These are phyloP conservation scores for Inga laurina DNA, from an alignment of 306 rosid species.

Conservation along the genomic window DNA sequence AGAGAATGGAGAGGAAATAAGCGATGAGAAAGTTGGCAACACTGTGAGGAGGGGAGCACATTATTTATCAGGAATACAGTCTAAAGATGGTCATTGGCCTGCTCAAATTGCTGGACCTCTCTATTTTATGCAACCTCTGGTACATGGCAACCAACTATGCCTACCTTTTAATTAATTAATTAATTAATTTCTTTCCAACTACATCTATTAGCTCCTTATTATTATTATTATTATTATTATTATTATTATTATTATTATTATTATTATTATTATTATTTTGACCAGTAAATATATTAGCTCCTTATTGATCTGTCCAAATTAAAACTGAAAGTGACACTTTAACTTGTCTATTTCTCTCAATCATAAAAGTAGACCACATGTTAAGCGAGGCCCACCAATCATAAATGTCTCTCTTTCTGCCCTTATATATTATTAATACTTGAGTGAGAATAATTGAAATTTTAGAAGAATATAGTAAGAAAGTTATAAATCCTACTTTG, in stretches of 20 bases:
- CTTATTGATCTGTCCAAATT: not conserved
- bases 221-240: too few relatives aligned
- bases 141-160: not conserved
- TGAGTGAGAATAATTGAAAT: not conserved
- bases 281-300: not conserved
- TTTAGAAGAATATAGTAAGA: too few relatives aligned
- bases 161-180: too few relatives aligned
- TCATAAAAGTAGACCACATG: not conserved
- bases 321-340: not conserved
- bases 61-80: conserved; percentile 57
- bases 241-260: too few relatives aligned
- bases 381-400: not conserved
- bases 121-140: conserved; percentile 77
- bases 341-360: too few relatives aligned
- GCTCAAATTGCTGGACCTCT: conserved; percentile 75
- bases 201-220: not conserved
- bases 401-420: too few relatives aligned
- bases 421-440: too few relatives aligned
- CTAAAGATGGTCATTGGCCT: conserved; percentile 85
- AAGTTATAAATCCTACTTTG: too few relatives aligned
- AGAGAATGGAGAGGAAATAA: conserved; percentile 54
- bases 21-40: conserved; percentile 36
- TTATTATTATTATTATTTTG: too few relatives aligned
- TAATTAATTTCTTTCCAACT: not conserved
- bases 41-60: conserved; percentile 47